Percentiles rank a stretch among this genome's conserved stretches.
Conservation (phyloP, 1,139 yeast species). For the Kodamaea sp. region DNA sequence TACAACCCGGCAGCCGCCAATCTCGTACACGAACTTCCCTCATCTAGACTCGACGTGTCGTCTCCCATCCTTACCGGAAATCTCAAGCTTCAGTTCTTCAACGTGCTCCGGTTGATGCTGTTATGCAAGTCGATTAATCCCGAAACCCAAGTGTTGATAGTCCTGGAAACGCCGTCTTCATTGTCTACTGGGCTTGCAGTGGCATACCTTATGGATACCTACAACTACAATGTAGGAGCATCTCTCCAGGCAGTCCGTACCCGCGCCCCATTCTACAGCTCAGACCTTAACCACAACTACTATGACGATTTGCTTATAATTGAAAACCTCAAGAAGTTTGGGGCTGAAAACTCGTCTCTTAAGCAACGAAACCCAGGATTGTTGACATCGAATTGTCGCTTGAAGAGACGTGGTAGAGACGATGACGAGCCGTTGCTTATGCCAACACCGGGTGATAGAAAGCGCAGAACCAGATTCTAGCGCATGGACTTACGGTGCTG, state of each 20-base stretch:
- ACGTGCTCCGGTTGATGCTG: slow-evolving; percentile 38
- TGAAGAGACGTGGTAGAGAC: slow-evolving; percentile 34
- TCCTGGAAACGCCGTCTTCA: slow-evolving; percentile 32
- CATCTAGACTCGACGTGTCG: slow-evolving; percentile 27
- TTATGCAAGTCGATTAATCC: slow-evolving; percentile 37
- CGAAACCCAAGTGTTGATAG: slow-evolving; percentile 36
- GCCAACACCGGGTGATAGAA: slow-evolving; percentile 11
- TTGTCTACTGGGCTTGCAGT: slow-evolving; percentile 38
- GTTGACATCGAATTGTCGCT: slow-evolving; percentile 33
- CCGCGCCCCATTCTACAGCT: slow-evolving; percentile 20
- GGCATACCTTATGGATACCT: slow-evolving; percentile 46
- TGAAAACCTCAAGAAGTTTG: slow-evolving; percentile 44
- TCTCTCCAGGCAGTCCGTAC: slow-evolving; percentile 22
- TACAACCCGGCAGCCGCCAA: slow-evolving; percentile 31
- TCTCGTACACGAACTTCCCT: slow-evolving; percentile 35
- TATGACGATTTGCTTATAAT: slow-evolving; percentile 45
- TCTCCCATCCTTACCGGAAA: slow-evolving; percentile 44
- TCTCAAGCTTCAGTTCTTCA: slow-evolving; percentile 40
- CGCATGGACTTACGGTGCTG: too few species aligned
- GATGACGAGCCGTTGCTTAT: slow-evolving; percentile 10
- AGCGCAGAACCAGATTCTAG: too few species aligned
- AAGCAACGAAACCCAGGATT: slow-evolving; percentile 29
- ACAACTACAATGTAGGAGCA: slow-evolving; percentile 36
- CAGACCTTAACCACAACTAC: slow-evolving; percentile 32
- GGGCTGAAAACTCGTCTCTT: slow-evolving; percentile 33